phyloP scores from a whole-genome alignment of 768 basidiomycete species.

The Auricularia heimuer region DNA sequence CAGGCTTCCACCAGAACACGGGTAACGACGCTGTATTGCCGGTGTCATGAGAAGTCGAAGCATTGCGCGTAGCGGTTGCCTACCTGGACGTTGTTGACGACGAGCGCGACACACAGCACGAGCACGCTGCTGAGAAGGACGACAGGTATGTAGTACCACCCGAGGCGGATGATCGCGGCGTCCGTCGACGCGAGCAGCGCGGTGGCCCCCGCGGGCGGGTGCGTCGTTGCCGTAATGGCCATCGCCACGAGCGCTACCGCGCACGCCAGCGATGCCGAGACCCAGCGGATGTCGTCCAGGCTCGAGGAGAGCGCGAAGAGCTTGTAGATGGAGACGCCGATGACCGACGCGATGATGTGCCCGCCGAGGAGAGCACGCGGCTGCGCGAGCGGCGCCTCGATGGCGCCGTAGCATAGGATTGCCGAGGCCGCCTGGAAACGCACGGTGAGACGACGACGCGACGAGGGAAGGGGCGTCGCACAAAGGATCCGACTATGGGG shows the following conservation, averaged over 20 bases:
- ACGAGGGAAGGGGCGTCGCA: constrained; percentile 16
- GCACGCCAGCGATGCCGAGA: constrained; percentile 37
- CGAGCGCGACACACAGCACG: constrained; percentile 34
- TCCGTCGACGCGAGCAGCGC: constrained; percentile 40
- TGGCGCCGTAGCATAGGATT: constrained; percentile 42
- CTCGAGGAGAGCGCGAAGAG: constrained; percentile 36
- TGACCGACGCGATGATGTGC: constrained; percentile 40
- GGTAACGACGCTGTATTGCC: constrained; percentile 20
- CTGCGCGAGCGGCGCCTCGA: constrained; percentile 44
- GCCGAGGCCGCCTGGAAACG: constrained; percentile 44
- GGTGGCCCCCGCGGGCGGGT: constrained; percentile 50
- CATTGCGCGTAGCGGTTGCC: constrained; percentile 8
- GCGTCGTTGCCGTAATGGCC: constrained; percentile 42
- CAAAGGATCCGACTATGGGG: constrained; percentile 38
- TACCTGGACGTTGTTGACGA: constrained; percentile 42
- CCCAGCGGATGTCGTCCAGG: constrained; percentile 38
- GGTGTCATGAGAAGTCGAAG: neutral
- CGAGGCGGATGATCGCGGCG: constrained; percentile 31
- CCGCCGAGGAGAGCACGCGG: constrained; percentile 42
- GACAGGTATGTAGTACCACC: constrained; percentile 44
- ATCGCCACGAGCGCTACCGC: constrained; percentile 31
- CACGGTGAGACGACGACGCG: neutral
- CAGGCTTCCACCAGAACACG: constrained; percentile 33
- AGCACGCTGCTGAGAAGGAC: constrained; percentile 38
- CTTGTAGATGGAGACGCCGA: constrained; percentile 42